A percentile compares a stretch with the other conserved stretches of the same genome.
Conservation (phyloP, 345 rosid species). For the Syzygium aromaticum region DNA sequence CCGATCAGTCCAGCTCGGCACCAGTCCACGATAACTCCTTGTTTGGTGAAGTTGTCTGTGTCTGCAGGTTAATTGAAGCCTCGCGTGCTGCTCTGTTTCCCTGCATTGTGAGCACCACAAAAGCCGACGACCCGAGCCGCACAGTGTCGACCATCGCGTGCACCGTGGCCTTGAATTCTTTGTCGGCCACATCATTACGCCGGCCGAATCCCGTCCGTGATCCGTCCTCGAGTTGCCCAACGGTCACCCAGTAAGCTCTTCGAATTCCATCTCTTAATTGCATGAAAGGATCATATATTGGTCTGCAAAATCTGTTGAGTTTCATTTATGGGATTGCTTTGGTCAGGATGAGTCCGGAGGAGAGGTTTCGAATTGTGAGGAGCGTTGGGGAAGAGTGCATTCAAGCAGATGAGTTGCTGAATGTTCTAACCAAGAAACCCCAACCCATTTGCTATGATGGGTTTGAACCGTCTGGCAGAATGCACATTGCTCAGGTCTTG, state of each 20-base stretch:
- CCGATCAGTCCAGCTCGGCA: too few relatives aligned
- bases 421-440: constrained; percentile 61
- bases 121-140: too few relatives aligned
- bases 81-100: too few relatives aligned
- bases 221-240: constrained; percentile 10
- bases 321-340: background rate
- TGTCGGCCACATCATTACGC: too few relatives aligned
- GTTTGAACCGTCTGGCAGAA: constrained; percentile 87
- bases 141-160: too few relatives aligned
- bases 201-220: too few relatives aligned
- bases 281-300: background rate
- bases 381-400: constrained; percentile 80
- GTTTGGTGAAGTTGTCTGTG: too few relatives aligned
- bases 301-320: background rate
- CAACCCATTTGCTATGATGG: constrained; percentile 81
- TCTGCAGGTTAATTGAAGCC: too few relatives aligned
- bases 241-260: constrained; percentile 15
- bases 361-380: constrained; percentile 55
- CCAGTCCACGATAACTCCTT: too few relatives aligned
- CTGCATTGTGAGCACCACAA: too few relatives aligned
- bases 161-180: too few relatives aligned
- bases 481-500: constrained; percentile 87
- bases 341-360: constrained; percentile 50
- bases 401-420: constrained; percentile 65
- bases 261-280: background rate